phyloP scores from a whole-genome alignment of 805 yeast genomes.

The Grigorovia transvaalensis region DNA sequence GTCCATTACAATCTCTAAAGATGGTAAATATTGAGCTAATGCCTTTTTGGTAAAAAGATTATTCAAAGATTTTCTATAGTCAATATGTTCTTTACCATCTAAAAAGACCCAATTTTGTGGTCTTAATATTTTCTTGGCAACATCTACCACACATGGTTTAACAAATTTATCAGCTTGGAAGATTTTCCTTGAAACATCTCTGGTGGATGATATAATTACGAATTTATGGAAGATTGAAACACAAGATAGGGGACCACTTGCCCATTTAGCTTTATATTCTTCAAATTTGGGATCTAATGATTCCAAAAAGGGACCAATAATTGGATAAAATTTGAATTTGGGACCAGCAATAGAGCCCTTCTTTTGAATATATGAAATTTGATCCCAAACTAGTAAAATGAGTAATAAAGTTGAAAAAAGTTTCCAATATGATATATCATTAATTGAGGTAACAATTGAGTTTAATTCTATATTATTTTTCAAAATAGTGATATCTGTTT shows the following conservation, averaged over 20 bases:
- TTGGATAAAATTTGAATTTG: conserved; percentile 76
- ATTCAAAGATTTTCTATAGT: conserved; percentile 83
- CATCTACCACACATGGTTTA: conserved; percentile 97
- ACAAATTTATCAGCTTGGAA: conserved; percentile 78
- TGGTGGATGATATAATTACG: conserved; percentile 83
- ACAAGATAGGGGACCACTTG: conserved; percentile 86
- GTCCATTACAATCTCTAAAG: conserved; percentile 77
- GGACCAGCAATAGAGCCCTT: conserved; percentile 94
- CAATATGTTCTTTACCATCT: conserved; percentile 92
- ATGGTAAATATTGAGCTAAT: conserved; percentile 72
- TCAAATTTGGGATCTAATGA: conserved; percentile 92
- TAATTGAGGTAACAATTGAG: conserved; percentile 6
- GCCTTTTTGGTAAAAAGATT: conserved; percentile 83
- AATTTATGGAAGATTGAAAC: conserved; percentile 97
- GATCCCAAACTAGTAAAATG: conserved; percentile 53
- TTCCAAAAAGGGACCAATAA: conserved; percentile 93
- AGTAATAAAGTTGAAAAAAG: conserved; percentile 38
- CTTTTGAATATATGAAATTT: conserved; percentile 61
- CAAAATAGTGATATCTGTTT: background rate
- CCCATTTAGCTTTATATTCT: conserved; percentile 89
- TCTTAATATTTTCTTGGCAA: conserved; percentile 84
- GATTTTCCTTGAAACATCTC: conserved; percentile 82
- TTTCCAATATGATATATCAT: conserved; percentile 44
- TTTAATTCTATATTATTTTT: background rate
- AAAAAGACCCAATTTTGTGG: conserved; percentile 97